Evolutionary conservation across 2,329 filamentous ascomycete species (phyloP), one percentile per base, ranked within the genome.

Genomic region (Cercospora zeae-maydis): DNA sequence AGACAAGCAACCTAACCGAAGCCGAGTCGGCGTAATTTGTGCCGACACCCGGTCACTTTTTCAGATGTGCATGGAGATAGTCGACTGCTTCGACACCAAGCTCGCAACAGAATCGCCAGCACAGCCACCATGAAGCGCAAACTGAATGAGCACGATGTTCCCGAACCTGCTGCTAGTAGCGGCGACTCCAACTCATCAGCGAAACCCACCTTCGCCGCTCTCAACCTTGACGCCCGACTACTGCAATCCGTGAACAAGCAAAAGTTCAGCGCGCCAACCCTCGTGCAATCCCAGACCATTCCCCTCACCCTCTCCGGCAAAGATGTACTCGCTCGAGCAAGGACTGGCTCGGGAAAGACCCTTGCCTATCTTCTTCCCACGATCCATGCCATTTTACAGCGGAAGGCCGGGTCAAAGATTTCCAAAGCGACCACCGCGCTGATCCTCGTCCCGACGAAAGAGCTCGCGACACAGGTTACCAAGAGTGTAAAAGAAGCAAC

Each of bases 291-390:
- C 45, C 88, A 89, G 76, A 91, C 91, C 1, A 96, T 99, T 66
- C 95, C 95, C 1, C 79, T 97, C 37, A 92, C 91, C 21, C 81
- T 98, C 16, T 87, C 92, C 67, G 93, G 95, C 11, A 88, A 91
- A 73, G 92, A 98, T 81, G 87, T 99, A 53, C 82, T 98, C 39
- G 93, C 92, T 59, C 92, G 93, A 73, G 92, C 93, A 37, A 96
- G 93, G 77, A 98, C 95, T 4, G 95, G 95, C 11, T 96, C 93
- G 3, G 95, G 95, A 69, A 99, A 99, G 82, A 99, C 95, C 10
- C 92, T 92, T n/a, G 93, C 95, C 55, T 98, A 98, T 75, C 81
- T 96, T 6, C 83, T 99, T 45, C 95, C 95, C 1, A 84, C 96
- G n/a, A 79, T 99, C 14, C 90, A 96, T 69, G 85, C 86, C 36